A percentile compares a stretch with the other conserved stretches of the same genome.
phyloP scores from a whole-genome alignment of 78 protist species.

The Dictyostelium capitatum region DNA sequence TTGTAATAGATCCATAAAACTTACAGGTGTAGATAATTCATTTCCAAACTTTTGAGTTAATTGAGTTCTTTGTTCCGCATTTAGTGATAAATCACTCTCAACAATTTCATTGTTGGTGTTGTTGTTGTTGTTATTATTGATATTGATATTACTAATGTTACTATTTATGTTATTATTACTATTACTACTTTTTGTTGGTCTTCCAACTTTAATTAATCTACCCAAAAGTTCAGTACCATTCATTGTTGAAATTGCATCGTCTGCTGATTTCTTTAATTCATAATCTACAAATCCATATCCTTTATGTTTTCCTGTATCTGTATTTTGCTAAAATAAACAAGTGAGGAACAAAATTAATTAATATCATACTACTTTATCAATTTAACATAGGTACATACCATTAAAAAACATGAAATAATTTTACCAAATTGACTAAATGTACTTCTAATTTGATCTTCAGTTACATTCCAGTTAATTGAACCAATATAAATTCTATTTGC shows the following conservation, averaged over 20 bases:
- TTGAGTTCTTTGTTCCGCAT: conserved; percentile 33
- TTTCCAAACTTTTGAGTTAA: conserved; percentile 51
- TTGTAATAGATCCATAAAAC: not conserved
- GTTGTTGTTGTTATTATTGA: not conserved
- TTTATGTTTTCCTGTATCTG: conserved; percentile 63
- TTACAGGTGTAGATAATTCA: not conserved
- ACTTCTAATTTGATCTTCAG: conserved; percentile 52
- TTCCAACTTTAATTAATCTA: conserved; percentile 60
- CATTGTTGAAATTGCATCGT: conserved; percentile 61
- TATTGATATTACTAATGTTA: not conserved
- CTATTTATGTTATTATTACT: not conserved
- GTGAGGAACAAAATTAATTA: not conserved
- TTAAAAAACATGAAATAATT: conserved; percentile 50
- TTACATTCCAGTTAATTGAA: conserved; percentile 65
- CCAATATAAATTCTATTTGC: conserved; percentile 72
- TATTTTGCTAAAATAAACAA: conserved; percentile 31
- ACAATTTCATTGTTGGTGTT: not conserved
- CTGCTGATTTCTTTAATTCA: conserved; percentile 70
- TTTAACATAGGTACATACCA: not conserved
- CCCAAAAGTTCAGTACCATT: conserved; percentile 69
- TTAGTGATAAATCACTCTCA: conserved; percentile 25
- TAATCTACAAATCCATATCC: conserved; percentile 73
- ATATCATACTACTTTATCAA: not conserved
- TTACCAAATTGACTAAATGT: conserved; percentile 54
- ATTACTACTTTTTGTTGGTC: conserved; percentile 36